phyloP scores from a whole-genome alignment of 805 yeast genomes.

The Isabelozyma gotoi region DNA sequence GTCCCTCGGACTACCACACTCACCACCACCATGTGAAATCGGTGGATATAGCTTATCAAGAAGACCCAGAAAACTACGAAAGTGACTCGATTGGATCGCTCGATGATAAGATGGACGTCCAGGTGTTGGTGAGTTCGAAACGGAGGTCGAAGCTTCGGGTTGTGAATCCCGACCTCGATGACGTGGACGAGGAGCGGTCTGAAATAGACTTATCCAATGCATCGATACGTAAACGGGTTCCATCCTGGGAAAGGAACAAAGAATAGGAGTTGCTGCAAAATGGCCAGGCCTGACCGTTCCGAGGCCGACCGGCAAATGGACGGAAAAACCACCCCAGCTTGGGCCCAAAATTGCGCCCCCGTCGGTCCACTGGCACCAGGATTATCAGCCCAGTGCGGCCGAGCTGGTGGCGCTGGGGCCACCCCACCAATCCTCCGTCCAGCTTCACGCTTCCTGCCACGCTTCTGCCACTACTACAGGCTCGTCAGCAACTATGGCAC shows the following conservation, averaged over 20 bases:
- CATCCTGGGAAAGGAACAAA: constrained; percentile 9
- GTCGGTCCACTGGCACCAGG: too few species aligned
- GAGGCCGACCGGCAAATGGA: too few species aligned
- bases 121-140: constrained; percentile 66
- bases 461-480: too few species aligned
- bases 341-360: too few species aligned
- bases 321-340: too few species aligned
- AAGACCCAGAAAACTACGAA: constrained; percentile 1
- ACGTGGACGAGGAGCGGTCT: neutral
- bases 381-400: too few species aligned
- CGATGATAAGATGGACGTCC: constrained; percentile 60
- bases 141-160: constrained; percentile 60
- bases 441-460: too few species aligned
- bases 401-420: too few species aligned
- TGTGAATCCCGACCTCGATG: constrained; percentile 53
- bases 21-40: constrained; percentile 2
- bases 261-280: neutral
- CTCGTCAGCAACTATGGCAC: too few species aligned
- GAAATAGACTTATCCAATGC: neutral
- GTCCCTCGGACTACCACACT: neutral
- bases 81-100: constrained; percentile 20
- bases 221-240: constrained; percentile 14
- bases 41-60: constrained; percentile 2
- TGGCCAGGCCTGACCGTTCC: too few species aligned
- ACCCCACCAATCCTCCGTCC: too few species aligned